Evolutionary conservation across 148 eudicot species (phyloP).

Genomic region (Oxyria digyna): DNA sequence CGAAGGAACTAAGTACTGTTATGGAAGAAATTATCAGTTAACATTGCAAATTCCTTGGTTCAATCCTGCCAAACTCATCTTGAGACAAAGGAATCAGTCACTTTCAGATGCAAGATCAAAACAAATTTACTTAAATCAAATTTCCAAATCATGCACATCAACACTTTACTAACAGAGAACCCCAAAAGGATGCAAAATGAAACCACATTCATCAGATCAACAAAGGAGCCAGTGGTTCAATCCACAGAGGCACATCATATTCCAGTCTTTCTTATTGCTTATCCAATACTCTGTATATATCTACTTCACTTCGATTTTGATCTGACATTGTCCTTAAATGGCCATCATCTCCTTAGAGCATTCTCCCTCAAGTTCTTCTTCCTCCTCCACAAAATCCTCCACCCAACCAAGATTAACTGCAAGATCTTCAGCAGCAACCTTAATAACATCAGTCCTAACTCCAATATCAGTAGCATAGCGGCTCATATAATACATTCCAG

Average conservation of each 20-base stretch:
- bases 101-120: background rate
- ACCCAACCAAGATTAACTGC: conserved; percentile 61
- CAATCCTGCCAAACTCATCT: background rate
- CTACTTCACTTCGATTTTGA: conserved; percentile 14
- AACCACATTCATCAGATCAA: background rate
- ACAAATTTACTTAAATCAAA: background rate
- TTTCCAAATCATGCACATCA: background rate
- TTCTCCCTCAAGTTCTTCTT: conserved; percentile 18
- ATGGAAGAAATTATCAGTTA: background rate
- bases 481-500: conserved; percentile 94
- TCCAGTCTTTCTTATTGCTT: background rate
- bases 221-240: conserved; percentile 4
- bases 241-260: conserved; percentile 3
- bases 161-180: background rate
- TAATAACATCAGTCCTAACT: conserved; percentile 80
- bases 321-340: conserved; percentile 11
- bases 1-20: too few relatives aligned
- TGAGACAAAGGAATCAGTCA: background rate
- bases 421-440: conserved; percentile 80
- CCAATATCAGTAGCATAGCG: conserved; percentile 94
- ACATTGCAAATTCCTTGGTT: background rate
- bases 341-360: conserved; percentile 17
- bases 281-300: conserved; percentile 15
- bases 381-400: conserved; percentile 18
- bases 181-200: conserved; percentile 5